Evolutionary conservation across 2,329 filamentous ascomycete genomes (phyloP), one percentile per base, ranked within the genome.

Genomic region (Diplodia seriata): DNA sequence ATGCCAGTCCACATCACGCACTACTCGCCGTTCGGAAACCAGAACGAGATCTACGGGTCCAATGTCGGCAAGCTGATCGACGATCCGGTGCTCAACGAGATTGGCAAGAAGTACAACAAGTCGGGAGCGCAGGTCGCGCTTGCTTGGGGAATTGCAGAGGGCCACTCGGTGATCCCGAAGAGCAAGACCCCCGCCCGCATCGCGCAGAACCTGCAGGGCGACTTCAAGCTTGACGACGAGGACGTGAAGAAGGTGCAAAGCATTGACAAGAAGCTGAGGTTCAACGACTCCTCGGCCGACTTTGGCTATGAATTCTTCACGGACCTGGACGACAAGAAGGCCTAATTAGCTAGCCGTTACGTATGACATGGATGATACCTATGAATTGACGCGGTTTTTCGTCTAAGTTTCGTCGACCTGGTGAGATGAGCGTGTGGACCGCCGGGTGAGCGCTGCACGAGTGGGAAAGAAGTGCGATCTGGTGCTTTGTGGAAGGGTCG

Each of bases 131-230:
- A 97, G 85, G 85, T 97, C 29, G 85, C 97, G 69, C 85, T 97
- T 72, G 87, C 93, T 73, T 97, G 93, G 93, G 88, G 92, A 20
- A 96, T 93, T n/a, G 92, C 96, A 84, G 86, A 71, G 61, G 89
- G 88, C 40, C 84, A 95, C 67, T 91, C 91, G 55, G 91, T 95
- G 73, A 95, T 95, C 74, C 92, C 91, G 73, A 94, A 94, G 87
- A 76, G 74, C 64, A 76, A 74, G 68, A 73, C 73, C 14, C 71
- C 71, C 47, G 68, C 72, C 49, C 71, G 75, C 26, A 68, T 78
- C 62, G 63, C 70, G 50, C 70, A 77, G 71, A 78, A 78, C 69
- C 66, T 77, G 69, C 72, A 77, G 56, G 73, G 75, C 11, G 86
- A 88, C 73, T 91, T 91, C 75, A 84, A 85, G 73, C 80, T 91